These are phyloP conservation scores for Magnusiomyces suaveolens DNA, from an alignment of 1,139 yeast genomes.

Conservation along the genomic window DNA sequence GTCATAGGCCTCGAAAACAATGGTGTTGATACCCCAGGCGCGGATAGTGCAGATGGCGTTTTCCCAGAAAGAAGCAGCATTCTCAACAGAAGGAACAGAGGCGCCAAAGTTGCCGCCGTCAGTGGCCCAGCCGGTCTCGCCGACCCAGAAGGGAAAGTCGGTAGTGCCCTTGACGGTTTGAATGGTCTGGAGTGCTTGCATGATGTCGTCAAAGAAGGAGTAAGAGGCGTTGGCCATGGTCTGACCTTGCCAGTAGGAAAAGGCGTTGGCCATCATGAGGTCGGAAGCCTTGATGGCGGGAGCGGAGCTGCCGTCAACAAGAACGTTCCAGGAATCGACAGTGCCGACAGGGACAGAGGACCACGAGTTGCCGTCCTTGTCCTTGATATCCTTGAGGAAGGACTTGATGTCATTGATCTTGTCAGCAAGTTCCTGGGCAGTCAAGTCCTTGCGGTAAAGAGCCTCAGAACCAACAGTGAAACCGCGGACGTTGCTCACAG, in stretches of 20 bases:
- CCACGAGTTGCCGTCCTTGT: constrained; percentile 73
- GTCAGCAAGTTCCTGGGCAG: constrained; percentile 55
- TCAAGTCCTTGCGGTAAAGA: constrained; percentile 71
- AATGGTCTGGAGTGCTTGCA: constrained; percentile 86
- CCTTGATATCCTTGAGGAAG: constrained; percentile 50
- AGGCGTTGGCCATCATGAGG: constrained; percentile 82
- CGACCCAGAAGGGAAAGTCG: constrained; percentile 84
- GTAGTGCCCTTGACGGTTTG: constrained; percentile 79
- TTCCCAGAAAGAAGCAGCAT: constrained; percentile 76
- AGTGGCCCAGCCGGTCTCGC: constrained; percentile 98
- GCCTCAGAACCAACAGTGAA: constrained; percentile 90
- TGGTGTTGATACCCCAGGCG: constrained; percentile 90
- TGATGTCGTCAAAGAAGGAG: constrained; percentile 89
- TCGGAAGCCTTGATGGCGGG: constrained; percentile 74
- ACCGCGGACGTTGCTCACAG: constrained; percentile 56
- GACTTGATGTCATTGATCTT: constrained; percentile 45
- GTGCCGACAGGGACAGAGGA: constrained; percentile 70
- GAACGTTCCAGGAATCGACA: constrained; percentile 90
- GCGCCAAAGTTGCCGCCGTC: constrained; percentile 60
- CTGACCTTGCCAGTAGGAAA: constrained; percentile 98
- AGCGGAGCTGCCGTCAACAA: constrained; percentile 64
- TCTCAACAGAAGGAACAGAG: constrained; percentile 49
- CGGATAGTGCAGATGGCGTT: constrained; percentile 84
- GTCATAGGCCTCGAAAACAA: constrained; percentile 89
- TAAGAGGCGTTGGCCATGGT: constrained; percentile 67